Conservation (phyloP, 2,329 filamentous ascomycete species). For the Diaporthe capsici region DNA sequence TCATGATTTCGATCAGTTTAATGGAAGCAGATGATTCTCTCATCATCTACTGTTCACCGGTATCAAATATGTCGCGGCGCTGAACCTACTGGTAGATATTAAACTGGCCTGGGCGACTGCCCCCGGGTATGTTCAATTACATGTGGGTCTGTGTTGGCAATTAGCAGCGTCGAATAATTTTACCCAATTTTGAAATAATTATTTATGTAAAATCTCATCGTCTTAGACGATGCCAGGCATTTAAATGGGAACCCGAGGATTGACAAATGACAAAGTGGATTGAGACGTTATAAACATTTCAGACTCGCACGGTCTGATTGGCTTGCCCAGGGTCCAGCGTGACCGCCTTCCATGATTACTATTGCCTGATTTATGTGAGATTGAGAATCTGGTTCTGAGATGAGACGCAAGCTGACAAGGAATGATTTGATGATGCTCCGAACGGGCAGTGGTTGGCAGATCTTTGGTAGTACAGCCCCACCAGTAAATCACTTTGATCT, state of each 20-base stretch:
- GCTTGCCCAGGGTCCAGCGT: not conserved
- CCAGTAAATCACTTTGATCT: not conserved
- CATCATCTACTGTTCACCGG: too few species aligned
- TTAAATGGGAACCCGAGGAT: too few species aligned
- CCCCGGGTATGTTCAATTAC: not conserved
- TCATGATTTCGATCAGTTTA: not conserved
- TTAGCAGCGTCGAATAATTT: not conserved
- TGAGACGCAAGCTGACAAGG: slow-evolving; percentile 2
- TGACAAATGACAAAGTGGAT: not conserved
- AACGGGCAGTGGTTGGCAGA: not conserved
- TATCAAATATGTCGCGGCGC: not conserved
- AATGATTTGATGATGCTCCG: not conserved
- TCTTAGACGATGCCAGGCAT: not conserved
- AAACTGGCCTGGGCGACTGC: not conserved
- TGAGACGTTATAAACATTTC: too few species aligned
- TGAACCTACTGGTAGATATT: too few species aligned
- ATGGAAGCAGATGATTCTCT: not conserved
- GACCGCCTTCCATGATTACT: not conserved
- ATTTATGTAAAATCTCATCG: not conserved
- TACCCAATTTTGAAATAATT: not conserved
- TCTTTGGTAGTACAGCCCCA: not conserved
- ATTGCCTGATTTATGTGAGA: not conserved
- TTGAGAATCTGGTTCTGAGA: not conserved
- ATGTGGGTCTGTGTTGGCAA: not conserved
- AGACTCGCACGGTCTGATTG: not conserved